phyloP scores from a whole-genome alignment of 352 stramenopile species.

The Phytophthora hybrid region DNA sequence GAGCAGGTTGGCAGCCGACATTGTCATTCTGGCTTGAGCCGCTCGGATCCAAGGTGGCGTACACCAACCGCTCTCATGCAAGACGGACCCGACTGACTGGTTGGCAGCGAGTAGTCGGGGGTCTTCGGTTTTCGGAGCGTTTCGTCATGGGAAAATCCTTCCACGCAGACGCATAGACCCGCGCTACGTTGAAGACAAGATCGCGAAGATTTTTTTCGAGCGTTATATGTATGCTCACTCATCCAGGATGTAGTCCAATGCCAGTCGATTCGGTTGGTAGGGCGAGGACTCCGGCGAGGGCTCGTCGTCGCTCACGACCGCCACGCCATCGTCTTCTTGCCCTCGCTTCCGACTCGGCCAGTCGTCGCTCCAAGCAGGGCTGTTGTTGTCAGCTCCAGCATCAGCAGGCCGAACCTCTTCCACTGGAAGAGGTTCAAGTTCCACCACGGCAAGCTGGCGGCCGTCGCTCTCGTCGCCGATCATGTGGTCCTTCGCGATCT shows the following conservation, averaged over 20 bases:
- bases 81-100: no score
- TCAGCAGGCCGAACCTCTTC: not conserved
- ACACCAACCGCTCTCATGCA: no score
- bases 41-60: no score
- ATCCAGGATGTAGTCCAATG: slow-evolving; percentile 17
- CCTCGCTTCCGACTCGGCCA: not conserved
- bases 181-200: not conserved
- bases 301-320: slow-evolving; percentile 21
- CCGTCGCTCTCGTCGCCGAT: slow-evolving; percentile 47
- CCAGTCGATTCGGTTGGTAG: not conserved
- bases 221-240: not conserved
- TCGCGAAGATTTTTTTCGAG: not conserved
- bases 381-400: not conserved
- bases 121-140: no score
- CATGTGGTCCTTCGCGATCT: slow-evolving; percentile 56
- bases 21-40: no score
- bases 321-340: not conserved
- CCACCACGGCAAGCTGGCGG: slow-evolving; percentile 13
- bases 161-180: not conserved
- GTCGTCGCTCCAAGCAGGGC: not conserved
- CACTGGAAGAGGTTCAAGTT: not conserved
- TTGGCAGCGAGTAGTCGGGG: no score
- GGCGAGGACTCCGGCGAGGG: not conserved
- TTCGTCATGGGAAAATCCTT: no score
- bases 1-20: no score